Percentiles rank a stretch among this genome's conserved stretches.
These are phyloP conservation scores for Oryza brachyantha DNA, from an alignment of 176 grass and related monocot genomes.

Conservation along the genomic window DNA sequence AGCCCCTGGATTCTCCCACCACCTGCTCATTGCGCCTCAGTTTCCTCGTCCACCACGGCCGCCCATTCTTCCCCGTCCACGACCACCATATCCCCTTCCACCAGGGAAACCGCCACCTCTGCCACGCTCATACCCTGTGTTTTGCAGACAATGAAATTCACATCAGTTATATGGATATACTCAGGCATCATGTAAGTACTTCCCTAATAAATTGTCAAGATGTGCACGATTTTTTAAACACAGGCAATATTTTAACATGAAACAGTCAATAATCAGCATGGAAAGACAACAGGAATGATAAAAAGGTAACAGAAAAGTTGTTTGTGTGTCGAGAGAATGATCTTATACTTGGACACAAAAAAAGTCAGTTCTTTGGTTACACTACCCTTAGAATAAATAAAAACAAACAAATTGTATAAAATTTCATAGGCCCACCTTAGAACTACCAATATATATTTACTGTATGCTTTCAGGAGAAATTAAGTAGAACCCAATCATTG, in stretches of 20 bases:
- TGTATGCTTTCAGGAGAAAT: too few species aligned
- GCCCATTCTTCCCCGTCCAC: constrained; percentile 55
- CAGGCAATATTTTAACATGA: not conserved
- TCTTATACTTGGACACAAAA: not conserved
- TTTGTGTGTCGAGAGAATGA: not conserved
- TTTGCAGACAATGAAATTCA: not conserved
- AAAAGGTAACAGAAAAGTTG: not conserved
- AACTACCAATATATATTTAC: not conserved
- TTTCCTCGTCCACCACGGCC: constrained; percentile 43
- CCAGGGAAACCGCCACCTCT: constrained; percentile 37
- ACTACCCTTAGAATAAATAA: not conserved
- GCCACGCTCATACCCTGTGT: constrained; percentile 41
- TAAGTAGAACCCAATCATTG: not conserved
- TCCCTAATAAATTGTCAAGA: not conserved
- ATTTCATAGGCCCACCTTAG: not conserved
- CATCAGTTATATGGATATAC: not conserved
- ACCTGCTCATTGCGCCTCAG: constrained; percentile 13
- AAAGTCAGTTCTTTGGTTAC: not conserved
- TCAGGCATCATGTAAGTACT: not conserved
- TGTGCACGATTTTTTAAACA: too few species aligned
- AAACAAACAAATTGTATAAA: not conserved
- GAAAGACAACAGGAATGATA: not conserved
- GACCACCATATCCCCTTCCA: constrained; percentile 50
- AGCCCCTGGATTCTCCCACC: constrained; percentile 13
- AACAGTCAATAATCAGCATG: not conserved